Base-by-base conservation (phyloP, 139 green algal genomes). In the Closterium sp. region DNA sequence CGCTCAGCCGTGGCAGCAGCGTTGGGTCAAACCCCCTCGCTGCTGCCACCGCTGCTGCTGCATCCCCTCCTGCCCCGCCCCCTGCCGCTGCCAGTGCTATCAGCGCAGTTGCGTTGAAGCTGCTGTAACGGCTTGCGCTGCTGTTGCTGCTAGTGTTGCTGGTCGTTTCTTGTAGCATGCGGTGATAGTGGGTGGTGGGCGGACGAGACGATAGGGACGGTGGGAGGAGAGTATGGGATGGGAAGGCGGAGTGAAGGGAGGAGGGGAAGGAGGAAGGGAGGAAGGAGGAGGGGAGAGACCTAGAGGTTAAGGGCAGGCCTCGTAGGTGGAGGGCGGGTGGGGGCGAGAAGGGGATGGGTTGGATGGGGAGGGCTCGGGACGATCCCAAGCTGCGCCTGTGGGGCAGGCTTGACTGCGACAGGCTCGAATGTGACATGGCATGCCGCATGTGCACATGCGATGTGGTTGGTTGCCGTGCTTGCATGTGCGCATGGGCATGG, bases 1-100 rank as follows among this genome's bases (percentile, higher is more conserved):
- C 89, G 85, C 31, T 89, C 31, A 92, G 89, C 24, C 21, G 38
- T 10, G 89, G 89, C 22, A 92, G 70, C 89, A 34, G 19, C 34
- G 79, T 45, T 0, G 88, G 88, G 30, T 62, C 88, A 22, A 86
- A 90, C 10, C 29, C 38, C 62, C 28, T 85, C 7, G n/a, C 29
- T 24, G 62, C 62, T 79, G 62, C 50, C 9, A 27, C 10, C 2
- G 13, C 50, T 27, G 50, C 50, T 22, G 50, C 62, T 79, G 62
- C 62, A 79, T 79, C 19, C 17, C 62, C 13, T 0, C 62, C 62
- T 79, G 62, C 17, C 62, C 62, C 62, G 2, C 62, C 62, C 62
- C 62, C 11, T 73, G 50, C 50, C 50, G 10, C 50, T 73, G 50
- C 50, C 50, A 73, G 17, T 24, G 50, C 62, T 79, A 79, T 24